Percentiles rank a stretch among this genome's conserved stretches.
phyloP scores from a whole-genome alignment of 768 basidiomycete genomes.

The Russula abietina region DNA sequence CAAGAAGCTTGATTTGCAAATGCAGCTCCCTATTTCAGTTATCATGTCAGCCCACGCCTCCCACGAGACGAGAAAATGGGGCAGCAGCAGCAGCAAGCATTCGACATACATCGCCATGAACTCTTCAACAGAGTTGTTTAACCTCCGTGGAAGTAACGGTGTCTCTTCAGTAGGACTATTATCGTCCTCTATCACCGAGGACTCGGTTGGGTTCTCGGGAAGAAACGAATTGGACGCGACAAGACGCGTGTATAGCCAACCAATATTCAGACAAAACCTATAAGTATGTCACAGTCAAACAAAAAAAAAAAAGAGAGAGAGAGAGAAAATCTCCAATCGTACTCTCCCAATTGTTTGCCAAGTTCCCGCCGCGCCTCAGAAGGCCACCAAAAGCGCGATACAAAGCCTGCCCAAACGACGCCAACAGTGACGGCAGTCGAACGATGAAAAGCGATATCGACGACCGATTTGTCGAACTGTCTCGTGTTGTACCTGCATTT shows the following conservation, averaged over 20 bases:
- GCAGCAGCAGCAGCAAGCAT: no score
- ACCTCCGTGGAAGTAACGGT: conserved; percentile 33
- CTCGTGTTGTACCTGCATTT: conserved; percentile 70
- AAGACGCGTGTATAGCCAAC: conserved; percentile 90
- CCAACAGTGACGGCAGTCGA: conserved; percentile 77
- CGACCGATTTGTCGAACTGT: conserved; percentile 52
- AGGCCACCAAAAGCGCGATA: conserved; percentile 94
- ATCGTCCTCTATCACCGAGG: conserved; percentile 22
- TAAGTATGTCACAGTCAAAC: conserved; percentile 6
- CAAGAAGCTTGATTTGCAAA: conserved; percentile 84
- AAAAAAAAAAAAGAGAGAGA: background rate
- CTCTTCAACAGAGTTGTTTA: conserved; percentile 64
- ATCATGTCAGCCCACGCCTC: background rate
- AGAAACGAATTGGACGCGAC: conserved; percentile 81
- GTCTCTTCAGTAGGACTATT: conserved; percentile 27
- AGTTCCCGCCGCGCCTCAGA: conserved; percentile 88
- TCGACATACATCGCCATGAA: conserved; percentile 85
- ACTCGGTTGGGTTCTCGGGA: conserved; percentile 38
- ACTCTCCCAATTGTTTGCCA: conserved; percentile 83
- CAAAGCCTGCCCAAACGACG: conserved; percentile 82
- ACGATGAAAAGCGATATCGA: conserved; percentile 69
- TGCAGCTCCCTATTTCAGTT: conserved; percentile 85
- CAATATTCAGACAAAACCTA: conserved; percentile 89
- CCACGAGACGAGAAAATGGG: background rate
- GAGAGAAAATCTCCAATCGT: conserved; percentile 28